Percentiles rank a stretch among this genome's conserved stretches.
Conservation (phyloP, 768 basidiomycete species). For the Pleurotus djamor region DNA sequence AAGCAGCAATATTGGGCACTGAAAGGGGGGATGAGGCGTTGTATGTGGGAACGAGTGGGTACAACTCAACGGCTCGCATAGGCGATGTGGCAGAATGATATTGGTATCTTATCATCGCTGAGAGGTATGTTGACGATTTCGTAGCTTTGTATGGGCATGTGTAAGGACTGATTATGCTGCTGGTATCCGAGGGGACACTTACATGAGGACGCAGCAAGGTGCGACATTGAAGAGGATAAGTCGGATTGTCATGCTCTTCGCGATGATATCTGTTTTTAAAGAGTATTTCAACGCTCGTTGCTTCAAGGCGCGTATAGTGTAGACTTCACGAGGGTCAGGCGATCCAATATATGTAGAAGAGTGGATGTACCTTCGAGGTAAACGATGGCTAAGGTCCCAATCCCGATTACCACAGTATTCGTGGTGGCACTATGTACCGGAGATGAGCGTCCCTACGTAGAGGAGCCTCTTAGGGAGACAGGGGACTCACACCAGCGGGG, state of each 20-base stretch:
- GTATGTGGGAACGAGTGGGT: background rate
- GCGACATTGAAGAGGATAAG: background rate
- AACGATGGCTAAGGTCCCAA: background rate
- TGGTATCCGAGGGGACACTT: background rate
- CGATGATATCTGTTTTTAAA: background rate
- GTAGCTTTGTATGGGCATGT: background rate
- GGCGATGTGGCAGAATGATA: background rate
- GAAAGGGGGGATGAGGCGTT: too few species aligned
- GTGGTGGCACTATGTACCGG: background rate
- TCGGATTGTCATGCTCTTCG: background rate
- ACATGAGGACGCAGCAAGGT: background rate
- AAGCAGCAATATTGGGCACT: constrained; percentile 1
- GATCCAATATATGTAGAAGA: background rate
- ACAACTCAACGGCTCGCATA: background rate
- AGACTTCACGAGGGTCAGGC: background rate
- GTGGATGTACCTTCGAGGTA: background rate
- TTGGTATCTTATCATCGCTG: background rate
- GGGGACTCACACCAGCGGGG: too few species aligned
- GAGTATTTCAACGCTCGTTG: background rate
- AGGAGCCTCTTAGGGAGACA: too few species aligned
- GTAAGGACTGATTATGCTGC: background rate
- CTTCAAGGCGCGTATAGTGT: background rate
- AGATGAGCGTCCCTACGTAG: background rate
- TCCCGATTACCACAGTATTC: background rate
- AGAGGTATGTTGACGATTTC: constrained; percentile 1